Conservation (phyloP, 768 basidiomycete genomes). For the Tricholoma matsutake region DNA sequence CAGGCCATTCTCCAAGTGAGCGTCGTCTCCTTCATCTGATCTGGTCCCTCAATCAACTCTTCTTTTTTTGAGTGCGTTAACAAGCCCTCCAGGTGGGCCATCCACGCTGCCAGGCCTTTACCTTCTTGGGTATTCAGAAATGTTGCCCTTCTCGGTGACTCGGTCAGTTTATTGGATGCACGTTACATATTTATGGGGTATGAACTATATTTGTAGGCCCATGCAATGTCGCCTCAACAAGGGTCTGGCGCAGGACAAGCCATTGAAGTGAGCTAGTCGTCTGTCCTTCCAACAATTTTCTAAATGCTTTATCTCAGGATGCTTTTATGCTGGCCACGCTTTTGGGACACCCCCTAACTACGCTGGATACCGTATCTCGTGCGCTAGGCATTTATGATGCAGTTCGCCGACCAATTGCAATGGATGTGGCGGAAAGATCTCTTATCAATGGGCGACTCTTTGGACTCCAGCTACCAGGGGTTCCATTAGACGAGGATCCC, state of each 20-base stretch:
- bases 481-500: slow-evolving; percentile 16
- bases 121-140: slow-evolving; percentile 34
- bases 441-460: slow-evolving; percentile 28
- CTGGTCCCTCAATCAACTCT: too few relatives aligned
- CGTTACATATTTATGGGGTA: neutral
- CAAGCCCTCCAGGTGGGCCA: slow-evolving; percentile 37
- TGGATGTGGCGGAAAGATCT: slow-evolving; percentile 25
- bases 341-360: slow-evolving; percentile 14
- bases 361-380: slow-evolving; percentile 21
- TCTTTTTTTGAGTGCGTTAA: slow-evolving; percentile 27
- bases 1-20: slow-evolving; percentile 41
- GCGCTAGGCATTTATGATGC: slow-evolving; percentile 36
- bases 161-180: slow-evolving; percentile 23
- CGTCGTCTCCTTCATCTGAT: neutral
- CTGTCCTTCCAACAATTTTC: neutral
- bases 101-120: slow-evolving; percentile 36
- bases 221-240: slow-evolving; percentile 45
- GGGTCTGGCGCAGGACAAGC: slow-evolving; percentile 50
- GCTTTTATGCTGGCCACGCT: slow-evolving; percentile 14
- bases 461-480: slow-evolving; percentile 19
- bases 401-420: slow-evolving; percentile 35
- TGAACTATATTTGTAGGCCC: slow-evolving; percentile 29
- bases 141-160: slow-evolving; percentile 44
- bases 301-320: slow-evolving; percentile 5
- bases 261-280: slow-evolving; percentile 37